Evolutionary conservation across 345 rosid species (phyloP).

Genomic region (Ceriops zippeliana): DNA sequence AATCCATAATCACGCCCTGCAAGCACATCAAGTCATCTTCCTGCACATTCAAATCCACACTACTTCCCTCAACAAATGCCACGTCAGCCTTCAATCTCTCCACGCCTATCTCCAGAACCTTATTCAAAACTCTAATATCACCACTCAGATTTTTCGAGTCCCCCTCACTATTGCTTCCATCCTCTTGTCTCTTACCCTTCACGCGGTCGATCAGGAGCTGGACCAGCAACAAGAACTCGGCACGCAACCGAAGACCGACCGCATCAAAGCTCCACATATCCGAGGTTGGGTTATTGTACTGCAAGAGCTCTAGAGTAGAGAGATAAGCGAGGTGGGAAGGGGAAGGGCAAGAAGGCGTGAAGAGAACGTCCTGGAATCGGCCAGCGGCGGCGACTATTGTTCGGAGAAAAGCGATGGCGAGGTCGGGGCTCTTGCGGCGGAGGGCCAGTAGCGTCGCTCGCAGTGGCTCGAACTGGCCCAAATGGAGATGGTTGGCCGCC

Average conservation of each 20-base stretch:
- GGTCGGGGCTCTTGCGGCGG: conserved; percentile 61
- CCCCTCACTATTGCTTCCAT: conserved; percentile 9
- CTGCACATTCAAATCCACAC: conserved; percentile 22
- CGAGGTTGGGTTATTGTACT: conserved; percentile 47
- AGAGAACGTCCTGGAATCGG: conserved; percentile 60
- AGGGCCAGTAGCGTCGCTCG: conserved; percentile 76
- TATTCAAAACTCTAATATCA: conserved; percentile 54
- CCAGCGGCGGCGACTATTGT: conserved; percentile 73
- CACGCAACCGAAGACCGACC: conserved; percentile 58
- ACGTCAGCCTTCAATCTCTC: conserved; percentile 58
- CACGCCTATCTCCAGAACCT: conserved; percentile 59
- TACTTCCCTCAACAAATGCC: conserved; percentile 22
- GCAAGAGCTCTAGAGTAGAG: conserved; percentile 67
- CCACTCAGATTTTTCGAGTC: conserved; percentile 21
- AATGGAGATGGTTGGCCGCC: conserved; percentile 82
- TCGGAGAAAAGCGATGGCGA: conserved; percentile 64
- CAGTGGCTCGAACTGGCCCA: conserved; percentile 90
- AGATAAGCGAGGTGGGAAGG: conserved; percentile 71
- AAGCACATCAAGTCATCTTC: conserved; percentile 52
- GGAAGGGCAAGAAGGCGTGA: conserved; percentile 76
- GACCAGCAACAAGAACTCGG: conserved; percentile 65
- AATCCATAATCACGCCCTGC: conserved; percentile 51
- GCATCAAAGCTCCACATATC: conserved; percentile 69
- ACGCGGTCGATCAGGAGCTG: conserved; percentile 61
- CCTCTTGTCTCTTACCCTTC: conserved; percentile 30